phyloP scores from a whole-genome alignment of 2,329 filamentous ascomycete species.

The Penicillium brevicompactum region DNA sequence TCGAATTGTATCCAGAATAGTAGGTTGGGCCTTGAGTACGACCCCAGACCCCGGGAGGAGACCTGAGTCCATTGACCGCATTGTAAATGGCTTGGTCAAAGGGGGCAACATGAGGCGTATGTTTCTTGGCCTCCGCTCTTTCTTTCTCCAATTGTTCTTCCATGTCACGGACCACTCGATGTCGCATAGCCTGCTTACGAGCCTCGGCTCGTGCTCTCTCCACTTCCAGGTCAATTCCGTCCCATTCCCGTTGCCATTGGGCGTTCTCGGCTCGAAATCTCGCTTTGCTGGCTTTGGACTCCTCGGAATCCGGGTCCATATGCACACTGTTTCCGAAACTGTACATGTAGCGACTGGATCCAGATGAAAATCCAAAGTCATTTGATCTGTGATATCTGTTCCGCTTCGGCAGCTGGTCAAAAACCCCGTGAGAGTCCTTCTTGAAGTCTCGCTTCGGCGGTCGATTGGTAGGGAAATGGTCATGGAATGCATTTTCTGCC shows the following conservation, averaged over 20 bases:
- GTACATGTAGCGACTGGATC: constrained; percentile 26
- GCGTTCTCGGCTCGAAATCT: constrained; percentile 5
- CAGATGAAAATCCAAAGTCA: background rate
- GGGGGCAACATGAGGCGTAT: background rate
- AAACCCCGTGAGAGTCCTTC: background rate
- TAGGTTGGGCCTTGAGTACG: background rate
- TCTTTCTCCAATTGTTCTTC: constrained; percentile 6
- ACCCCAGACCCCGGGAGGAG: background rate
- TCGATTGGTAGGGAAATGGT: background rate
- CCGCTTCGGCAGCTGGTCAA: background rate
- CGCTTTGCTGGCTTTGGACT: constrained; percentile 23
- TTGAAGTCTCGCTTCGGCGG: background rate
- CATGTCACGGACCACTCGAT: constrained; percentile 14
- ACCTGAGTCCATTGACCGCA: background rate
- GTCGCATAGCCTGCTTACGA: constrained; percentile 15
- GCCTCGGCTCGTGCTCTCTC: constrained; percentile 6
- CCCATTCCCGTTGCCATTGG: constrained; percentile 12
- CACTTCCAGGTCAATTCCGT: constrained; percentile 7
- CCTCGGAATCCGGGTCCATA: constrained; percentile 28
- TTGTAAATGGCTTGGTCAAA: background rate
- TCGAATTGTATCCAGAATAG: background rate
- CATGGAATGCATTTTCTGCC: too few species aligned
- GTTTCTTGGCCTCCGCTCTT: background rate
- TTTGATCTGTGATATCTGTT: background rate
- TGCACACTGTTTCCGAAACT: constrained; percentile 34